Base-by-base conservation (phyloP, 306 rosid genomes). In the Parietaria judaica region DNA sequence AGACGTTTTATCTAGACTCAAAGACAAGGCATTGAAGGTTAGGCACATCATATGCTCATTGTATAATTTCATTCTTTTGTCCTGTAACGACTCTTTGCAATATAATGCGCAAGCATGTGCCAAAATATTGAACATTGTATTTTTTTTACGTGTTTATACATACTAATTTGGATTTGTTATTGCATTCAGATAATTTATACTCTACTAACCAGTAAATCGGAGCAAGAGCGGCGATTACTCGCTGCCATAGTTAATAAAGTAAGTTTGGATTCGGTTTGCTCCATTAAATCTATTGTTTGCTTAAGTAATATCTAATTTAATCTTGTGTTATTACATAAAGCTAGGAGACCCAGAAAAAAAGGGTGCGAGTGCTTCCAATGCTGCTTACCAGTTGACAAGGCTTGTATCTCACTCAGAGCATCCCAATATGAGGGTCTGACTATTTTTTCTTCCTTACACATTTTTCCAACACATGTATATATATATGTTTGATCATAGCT, bases 321-420 rank as follows among this genome's bases (percentile, higher is more conserved):
- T 54, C 46, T 49, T 9, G 57, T 1, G 6, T n/a, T 60, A 63
- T 71, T 63, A 49, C 75, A 52, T 79, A 31, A 73, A 92, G 99
- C 84, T 92, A 56, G 99, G 99, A 65, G 99, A 88, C 81, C 99
- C 99, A 14, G 95, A 88, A 73, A 83, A 72, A 59, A 92, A 82
- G 78, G 83, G 85, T 7, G 99, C 99, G 60, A 82, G 84, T 8
- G 99, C 99, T 62, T 92, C 99, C 37, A 89, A 89, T 79, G 99
- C 99, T 50, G 95, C 86, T 68, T 88, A 38, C 76, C 96, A 92
- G 78, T 77, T 88, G 76, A 74, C 99, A 73, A 88, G 86, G 70
- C 94, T 88, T 58, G 56, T 92, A 81, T 74, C 88, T 48, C 90
- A 88, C 80, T 72, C 88, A 43, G 94, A 88, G 52, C 99, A 92